Evolutionary conservation across 441 rosid genomes (phyloP), one percentile per base, ranked within the genome.

Genomic region (Lepidium campestre): DNA sequence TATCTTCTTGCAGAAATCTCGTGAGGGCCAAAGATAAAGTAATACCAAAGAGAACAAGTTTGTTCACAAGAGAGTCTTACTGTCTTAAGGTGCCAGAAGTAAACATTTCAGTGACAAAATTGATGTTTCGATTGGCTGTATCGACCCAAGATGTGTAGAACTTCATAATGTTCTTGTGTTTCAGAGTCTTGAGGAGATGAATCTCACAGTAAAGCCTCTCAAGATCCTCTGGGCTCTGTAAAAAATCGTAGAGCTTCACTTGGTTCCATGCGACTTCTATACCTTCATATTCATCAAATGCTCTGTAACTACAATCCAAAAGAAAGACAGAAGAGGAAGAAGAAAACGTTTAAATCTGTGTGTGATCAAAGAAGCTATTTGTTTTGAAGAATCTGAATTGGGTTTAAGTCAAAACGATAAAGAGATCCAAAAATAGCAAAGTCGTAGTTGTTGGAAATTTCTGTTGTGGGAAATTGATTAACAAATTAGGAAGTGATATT

Each of bases 261-360:
- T 91, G 98, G 70, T 91, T 94, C 98, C 99, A 91, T 68, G 98
- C 99, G 77, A 94, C 97, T 77, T 94, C 99, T 71, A 90, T 89
- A 59, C 99, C 98, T 74, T 90, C 90, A 58, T 84, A 89, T 74
- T 94, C 97, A 83, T 91, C 99, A 81, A 91, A 94, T 60, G 96
- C 99, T 76, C 89, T 86, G 36, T 91, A 94, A 54, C 99, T 94
- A 88, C 72, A 64, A 23, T 77, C 61, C 47, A 63, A 65, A 71
- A 57, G 29, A 34, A 68, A 52, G 34, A 29, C 34, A 7, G 34
- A 29, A 7, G 25, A 45, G 48, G 37, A 10, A 22, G 46, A 55
- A 45, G 8, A 42, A 25, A 54, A 72, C 23, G 34, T 32, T 71
- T 57, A 40, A 55, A n/a, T n/a, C n/a, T 65, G 40, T 52, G 56